Evolutionary conservation across 805 yeast genomes (phyloP), one percentile per base, ranked within the genome.

Genomic region (Zygoascus flipseniorum): DNA sequence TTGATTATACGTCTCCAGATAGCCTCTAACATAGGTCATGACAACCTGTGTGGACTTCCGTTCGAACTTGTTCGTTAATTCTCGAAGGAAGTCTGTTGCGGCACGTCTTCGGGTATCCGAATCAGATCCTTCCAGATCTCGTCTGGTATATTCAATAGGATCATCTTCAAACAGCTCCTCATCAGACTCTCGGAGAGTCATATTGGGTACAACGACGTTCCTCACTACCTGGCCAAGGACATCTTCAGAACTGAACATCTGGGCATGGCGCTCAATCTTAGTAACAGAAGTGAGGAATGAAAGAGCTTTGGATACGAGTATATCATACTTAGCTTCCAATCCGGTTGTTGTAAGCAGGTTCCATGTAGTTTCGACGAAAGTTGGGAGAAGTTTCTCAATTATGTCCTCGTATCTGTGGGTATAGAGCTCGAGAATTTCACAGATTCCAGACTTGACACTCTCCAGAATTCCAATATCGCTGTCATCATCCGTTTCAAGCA

Each of bases 91-190:
- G 63, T 89, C 97, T 1, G 95, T 87, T n/a, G 97, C 83, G 0
- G 96, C 82, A 61, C 95, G 81, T 69, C 97, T 79, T 69, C 99
- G 80, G 1, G 97, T 85, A 64, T 90, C 98, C 13, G 85, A 79
- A 66, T 92, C 98, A 0, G 96, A 83, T 5, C 98, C 98, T 70
- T 95, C 99, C 47, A 95, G 74, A 68, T 93, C 99, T 56, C 96
- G 78, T 63, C 98, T 79, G 19, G 90, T 90, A 65, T 77, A 93
- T 62, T 88, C 95, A 52, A 93, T 85, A 39, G 99, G 99, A 65
- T 93, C 99, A 69, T 93, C 99, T 69, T 93, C 99, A 68, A 93
- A 92, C 56, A 84, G 69, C 68, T 95, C 99, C 63, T 88, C 89
- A 65, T 93, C 99, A 1, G 85, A 76, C 54, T 86, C 92, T 63